phyloP scores from a whole-genome alignment of 805 yeast species.

The Yamadazyma kitorensis region DNA sequence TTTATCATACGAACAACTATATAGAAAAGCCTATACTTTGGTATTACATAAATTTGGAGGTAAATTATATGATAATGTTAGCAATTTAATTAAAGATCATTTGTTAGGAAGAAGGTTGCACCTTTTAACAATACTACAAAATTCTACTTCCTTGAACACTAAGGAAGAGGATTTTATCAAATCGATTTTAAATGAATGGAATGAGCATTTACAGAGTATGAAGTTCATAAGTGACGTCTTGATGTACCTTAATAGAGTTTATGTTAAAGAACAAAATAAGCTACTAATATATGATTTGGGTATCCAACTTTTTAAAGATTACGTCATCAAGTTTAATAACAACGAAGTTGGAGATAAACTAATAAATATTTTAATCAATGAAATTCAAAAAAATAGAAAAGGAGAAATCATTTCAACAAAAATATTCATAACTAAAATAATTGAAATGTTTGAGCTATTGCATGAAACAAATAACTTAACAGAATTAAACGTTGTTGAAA shows the following conservation, averaged over 20 bases:
- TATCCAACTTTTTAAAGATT: constrained; percentile 59
- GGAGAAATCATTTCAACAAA: constrained; percentile 54
- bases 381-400: constrained; percentile 53
- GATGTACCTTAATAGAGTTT: constrained; percentile 84
- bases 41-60: constrained; percentile 71
- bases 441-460: constrained; percentile 70
- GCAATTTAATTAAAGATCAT: constrained; percentile 45
- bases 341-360: constrained; percentile 51
- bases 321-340: constrained; percentile 49
- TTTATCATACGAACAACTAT: constrained; percentile 78
- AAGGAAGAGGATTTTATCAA: constrained; percentile 33
- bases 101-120: constrained; percentile 25
- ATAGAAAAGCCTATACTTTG: constrained; percentile 72
- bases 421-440: constrained; percentile 55
- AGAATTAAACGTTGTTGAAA: constrained; percentile 45
- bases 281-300: constrained; percentile 74
- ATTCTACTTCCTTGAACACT: constrained; percentile 1
- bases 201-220: constrained; percentile 68
- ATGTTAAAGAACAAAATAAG: constrained; percentile 64
- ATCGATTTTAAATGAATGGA: constrained; percentile 53
- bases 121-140: constrained; percentile 17
- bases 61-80: constrained; percentile 60
- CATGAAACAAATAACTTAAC: constrained; percentile 30
- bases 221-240: constrained; percentile 78
- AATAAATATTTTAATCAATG: constrained; percentile 48